Evolutionary conservation across 2,329 filamentous ascomycete genomes (phyloP), one percentile per base, ranked within the genome.

Genomic region (Trichoderma sp.): DNA sequence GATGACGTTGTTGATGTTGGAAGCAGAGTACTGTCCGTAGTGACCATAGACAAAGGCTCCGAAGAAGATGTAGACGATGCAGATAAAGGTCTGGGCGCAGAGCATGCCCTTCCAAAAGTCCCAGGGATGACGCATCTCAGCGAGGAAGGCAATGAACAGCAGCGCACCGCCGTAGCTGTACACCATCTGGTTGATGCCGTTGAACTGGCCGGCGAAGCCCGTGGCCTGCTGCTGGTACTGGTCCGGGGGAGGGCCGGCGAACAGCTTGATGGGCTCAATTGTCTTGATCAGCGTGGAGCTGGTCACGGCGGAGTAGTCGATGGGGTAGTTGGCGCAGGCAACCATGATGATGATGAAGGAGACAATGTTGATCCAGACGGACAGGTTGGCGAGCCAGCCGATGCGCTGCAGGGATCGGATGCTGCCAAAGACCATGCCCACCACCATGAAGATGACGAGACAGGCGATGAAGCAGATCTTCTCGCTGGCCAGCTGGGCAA

Each of bases 31-130:
- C 19, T 63, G 59, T 63, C 59, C 59, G 19, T 26, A 63, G 50
- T 63, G 59, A n/a, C 59, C 59, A n/a, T 63, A 63, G 41, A 63
- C 59, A 21, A 63, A 63, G 28, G 59, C 59, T 12, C 59, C 59
- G 26, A 63, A 63, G 50, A 63, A 63, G 59, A 63, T 63, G 59
- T 63, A 63, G 59, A 63, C 59, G 9, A 63, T 5, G 50, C 59
- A 63, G 15, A 63, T 63, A 34, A 63, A 63, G 15, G 59, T 63
- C 59, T 63, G 59, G 26, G 59, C 59, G 50, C 59, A 63, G 28
- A 63, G 59, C 59, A 63, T 63, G 6, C 59, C 59, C 50, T 63
- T 63, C 59, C 59, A 63, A 48, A 63, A 63, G 39, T 63, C 59
- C 59, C 50, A 55, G 19, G 59, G 59, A 41, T 63, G 59, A 9